Percentiles rank a stretch among this genome's conserved stretches.
Conservation (phyloP, 164 flowering plant genomes). For the Magnolia kwangsiensis region DNA sequence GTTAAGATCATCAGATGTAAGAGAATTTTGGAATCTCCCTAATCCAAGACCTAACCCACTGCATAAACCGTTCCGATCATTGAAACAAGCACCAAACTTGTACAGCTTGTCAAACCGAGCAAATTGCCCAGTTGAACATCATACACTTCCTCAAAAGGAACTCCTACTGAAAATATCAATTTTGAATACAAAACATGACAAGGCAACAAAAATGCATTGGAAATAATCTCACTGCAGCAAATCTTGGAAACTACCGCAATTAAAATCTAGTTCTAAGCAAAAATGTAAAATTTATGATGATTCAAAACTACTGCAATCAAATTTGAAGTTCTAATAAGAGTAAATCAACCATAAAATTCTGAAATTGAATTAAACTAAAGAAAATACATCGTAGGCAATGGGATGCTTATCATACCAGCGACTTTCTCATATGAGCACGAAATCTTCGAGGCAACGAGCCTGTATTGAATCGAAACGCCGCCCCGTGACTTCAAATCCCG, state of each 20-base stretch:
- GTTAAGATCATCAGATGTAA: background rate
- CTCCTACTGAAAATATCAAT: background rate
- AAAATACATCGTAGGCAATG: background rate
- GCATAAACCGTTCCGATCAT: background rate
- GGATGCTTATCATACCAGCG: conserved; percentile 27
- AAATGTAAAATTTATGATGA: background rate
- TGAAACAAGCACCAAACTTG: background rate
- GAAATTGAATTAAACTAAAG: background rate
- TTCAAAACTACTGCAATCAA: background rate
- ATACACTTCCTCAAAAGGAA: background rate
- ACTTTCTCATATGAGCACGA: conserved; percentile 42
- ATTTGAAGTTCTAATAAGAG: background rate
- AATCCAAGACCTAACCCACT: background rate
- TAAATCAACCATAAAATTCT: background rate
- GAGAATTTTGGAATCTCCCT: background rate
- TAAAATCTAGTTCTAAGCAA: background rate
- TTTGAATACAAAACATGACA: background rate
- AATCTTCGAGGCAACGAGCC: conserved; percentile 9
- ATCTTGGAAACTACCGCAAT: background rate
- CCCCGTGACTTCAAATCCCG: conserved; percentile 17
- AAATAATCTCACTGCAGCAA: background rate
- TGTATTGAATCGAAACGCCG: background rate
- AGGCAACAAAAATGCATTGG: too few species aligned
- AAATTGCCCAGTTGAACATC: background rate
- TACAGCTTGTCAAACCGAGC: background rate